Evolutionary conservation across 192 early-diverging fungal genomes (phyloP).

Genomic region (Polychytrium aggregatum): DNA sequence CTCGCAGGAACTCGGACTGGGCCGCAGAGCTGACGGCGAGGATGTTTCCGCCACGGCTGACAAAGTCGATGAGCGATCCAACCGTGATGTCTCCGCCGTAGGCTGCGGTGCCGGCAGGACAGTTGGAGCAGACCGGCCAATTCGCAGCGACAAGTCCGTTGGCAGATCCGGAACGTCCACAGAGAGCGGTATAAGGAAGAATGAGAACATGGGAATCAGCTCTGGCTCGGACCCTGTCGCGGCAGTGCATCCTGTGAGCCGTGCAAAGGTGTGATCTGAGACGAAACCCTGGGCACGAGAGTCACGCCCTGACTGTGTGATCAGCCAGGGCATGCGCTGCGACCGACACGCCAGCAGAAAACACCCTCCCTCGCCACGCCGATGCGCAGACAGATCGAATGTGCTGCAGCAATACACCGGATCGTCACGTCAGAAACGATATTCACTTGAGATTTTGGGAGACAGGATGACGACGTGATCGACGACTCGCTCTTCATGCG

Average conservation of each 20-base stretch:
- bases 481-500: conserved; percentile 51
- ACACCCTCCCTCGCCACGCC: too few species aligned
- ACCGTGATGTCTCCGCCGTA: conserved; percentile 37
- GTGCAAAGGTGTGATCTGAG: too few species aligned
- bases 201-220: too few species aligned
- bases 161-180: neutral
- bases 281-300: too few species aligned
- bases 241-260: too few species aligned
- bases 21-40: conserved; percentile 58
- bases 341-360: too few species aligned
- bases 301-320: too few species aligned
- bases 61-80: conserved; percentile 64
- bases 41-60: conserved; percentile 85
- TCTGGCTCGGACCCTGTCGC: too few species aligned
- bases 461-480: conserved; percentile 78
- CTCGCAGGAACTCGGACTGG: conserved; percentile 56
- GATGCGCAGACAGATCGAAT: neutral
- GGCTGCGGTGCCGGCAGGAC: conserved; percentile 10
- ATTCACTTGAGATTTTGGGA: conserved; percentile 54
- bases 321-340: too few species aligned
- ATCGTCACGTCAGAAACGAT: neutral
- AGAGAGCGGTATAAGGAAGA: neutral
- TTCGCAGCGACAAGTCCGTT: conserved; percentile 1
- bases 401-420: neutral
- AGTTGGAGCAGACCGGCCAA: neutral